Evolutionary conservation across 1,284 basidiomycete genomes (phyloP), one percentile per base, ranked within the genome.

Genomic region (Microbotryomycetes sp.): DNA sequence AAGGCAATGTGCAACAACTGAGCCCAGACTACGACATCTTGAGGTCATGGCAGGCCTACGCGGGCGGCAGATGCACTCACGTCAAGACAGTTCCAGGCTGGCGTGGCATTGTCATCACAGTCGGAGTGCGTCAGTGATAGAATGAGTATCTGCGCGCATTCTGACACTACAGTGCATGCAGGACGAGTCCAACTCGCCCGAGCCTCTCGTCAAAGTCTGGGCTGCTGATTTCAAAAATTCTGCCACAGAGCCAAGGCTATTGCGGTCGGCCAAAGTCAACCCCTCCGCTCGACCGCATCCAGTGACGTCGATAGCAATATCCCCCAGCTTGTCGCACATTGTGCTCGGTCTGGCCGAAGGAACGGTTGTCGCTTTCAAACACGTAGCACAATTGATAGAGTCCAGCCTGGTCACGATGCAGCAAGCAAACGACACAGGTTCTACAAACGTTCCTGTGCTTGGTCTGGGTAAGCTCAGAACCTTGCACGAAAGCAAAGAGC

Each of bases 331-430:
- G 1, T 84, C 88, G 1, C 88, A 92, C 75, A 82, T 98, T 21
- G 88, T 92, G 4, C 82, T 97, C 46, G 94, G 91, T 7, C 81
- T 97, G 11, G 91, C 86, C 1, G 93, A 97, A 72, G 94, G 94
- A n/a, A 89, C 89, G 0, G 91, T 97, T 5, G 81, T 97, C 5
- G 80, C 97, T 21, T 92, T 92, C 73, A 85, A 90, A 4, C 89
- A 96, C 70, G 80, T 97, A 41, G 86, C 93, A 71, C 90, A 94
- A 73, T 90, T 89, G 15, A 60, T 72, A 18, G 70, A 73, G 7
- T 30, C 67, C 3, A 51, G 59, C 41, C 15, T 61, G 15, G 28
- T 30, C 35, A 0, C 61, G n/a, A 30, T 67, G 30, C 52, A 59
- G 41, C 58, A 69, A 1, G 56, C 64, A 3, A 70, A 58, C 2